Base-by-base conservation (phyloP, 495 filamentous ascomycete species). In the Xylaria sp. region DNA sequence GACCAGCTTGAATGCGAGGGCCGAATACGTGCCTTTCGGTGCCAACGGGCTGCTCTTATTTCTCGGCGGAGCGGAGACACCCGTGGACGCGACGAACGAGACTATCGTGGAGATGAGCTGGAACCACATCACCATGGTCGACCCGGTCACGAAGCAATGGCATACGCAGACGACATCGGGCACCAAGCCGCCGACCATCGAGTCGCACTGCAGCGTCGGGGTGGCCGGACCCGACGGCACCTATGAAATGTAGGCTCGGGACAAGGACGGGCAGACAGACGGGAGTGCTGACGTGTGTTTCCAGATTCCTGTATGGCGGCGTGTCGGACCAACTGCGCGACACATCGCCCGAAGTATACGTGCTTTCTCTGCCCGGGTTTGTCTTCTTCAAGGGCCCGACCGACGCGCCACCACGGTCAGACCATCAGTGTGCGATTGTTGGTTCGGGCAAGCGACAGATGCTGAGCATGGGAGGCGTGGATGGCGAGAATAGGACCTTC, bases 361-460 rank as follows among this genome's bases (percentile, higher is more conserved):
- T 87, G 19, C 77, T 86, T 15, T 82, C 80, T 52, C 68, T 87
- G 2, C 85, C 84, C 0, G 83, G 82, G n/a, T 87, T 86, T 55
- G 71, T 78, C 43, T 86, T 85, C 78, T 78, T 81, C 29, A 73
- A 75, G 43, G 75, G 77, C 5, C 61, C 77, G 5, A 37, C 61
- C 5, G 57, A 71, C 0, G 78, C 71, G 0, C 77, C 78, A 5
- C 59, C 65, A 26, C 77, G 82, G 0, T 74, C 72, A 5, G 72
- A 76, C 14, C 75, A 79, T 31, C 72, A 70, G 5, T 85, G 82
- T 52, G 77, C 77, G 24, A 31, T 77, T 1, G 74, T 80, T 7
- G 81, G 82, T 8, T 77, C 77, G 6, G 81, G 82, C 0, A 78
- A 79, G 40, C 77, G 83, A 31, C 82, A 85, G 70, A 77, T 85